Evolutionary conservation across 2,329 filamentous ascomycete genomes (phyloP).

Genomic region (Aspergillus persii): DNA sequence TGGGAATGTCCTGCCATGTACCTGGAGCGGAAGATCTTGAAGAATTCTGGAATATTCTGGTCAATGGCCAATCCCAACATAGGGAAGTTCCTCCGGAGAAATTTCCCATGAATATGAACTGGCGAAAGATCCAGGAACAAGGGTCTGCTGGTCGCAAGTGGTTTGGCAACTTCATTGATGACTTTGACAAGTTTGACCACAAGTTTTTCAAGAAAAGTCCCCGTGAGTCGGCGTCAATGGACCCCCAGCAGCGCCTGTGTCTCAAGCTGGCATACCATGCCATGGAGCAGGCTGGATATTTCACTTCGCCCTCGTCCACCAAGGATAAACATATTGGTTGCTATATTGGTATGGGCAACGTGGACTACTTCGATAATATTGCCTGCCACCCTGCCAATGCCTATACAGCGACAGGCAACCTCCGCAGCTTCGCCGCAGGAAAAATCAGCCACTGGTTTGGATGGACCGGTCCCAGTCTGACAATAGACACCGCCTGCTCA

Average conservation of each 20-base stretch:
- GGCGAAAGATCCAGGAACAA: background rate
- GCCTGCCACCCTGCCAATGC: slow-evolving; percentile 27
- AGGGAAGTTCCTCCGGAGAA: background rate
- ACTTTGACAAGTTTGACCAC: slow-evolving; percentile 26
- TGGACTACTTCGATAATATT: slow-evolving; percentile 29
- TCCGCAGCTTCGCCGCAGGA: slow-evolving; percentile 22
- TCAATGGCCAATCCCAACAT: background rate
- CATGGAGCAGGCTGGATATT: slow-evolving; percentile 30
- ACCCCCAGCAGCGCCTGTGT: slow-evolving; percentile 29
- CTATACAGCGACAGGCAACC: slow-evolving; percentile 19
- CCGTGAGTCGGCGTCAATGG: slow-evolving; percentile 24
- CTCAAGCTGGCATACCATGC: slow-evolving; percentile 30
- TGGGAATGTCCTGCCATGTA: background rate
- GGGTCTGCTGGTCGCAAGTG: no score
- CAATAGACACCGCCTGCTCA: slow-evolving; percentile 25
- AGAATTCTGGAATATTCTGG: background rate
- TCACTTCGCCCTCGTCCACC: background rate
- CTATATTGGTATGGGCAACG: slow-evolving; percentile 23
- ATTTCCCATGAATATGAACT: background rate
- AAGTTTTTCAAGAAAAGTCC: slow-evolving; percentile 29
- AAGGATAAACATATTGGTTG: slow-evolving; percentile 20
- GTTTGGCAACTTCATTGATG: slow-evolving; percentile 15
- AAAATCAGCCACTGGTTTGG: slow-evolving; percentile 43
- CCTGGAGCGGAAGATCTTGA: background rate
- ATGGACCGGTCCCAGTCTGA: slow-evolving; percentile 34